Base-by-base conservation (phyloP, 2,329 filamentous ascomycete genomes). In the Chaetomium globosum region DNA sequence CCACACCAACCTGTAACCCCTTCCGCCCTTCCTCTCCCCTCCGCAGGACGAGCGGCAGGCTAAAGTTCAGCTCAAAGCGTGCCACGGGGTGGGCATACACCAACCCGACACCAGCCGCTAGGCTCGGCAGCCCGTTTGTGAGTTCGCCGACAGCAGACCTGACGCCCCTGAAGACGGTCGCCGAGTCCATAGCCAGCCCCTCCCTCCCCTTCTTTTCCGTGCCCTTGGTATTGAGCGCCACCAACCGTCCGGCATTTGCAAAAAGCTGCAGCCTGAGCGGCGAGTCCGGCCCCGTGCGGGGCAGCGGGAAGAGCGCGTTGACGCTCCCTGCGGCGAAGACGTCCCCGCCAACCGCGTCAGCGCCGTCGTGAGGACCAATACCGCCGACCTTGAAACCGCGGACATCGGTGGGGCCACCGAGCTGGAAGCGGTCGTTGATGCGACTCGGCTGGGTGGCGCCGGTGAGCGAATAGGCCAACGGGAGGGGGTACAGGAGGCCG, bases 41-140 rank as follows among this genome's bases (percentile, higher is more conserved):
- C 65, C 95, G 85, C 73, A 92, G 77, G 21, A 94, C 89, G 65
- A 99, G 77, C 1, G 95, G 95, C 70, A 99, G 77, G 72, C 91
- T 93, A 76, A 99, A 97, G 78, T 99, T 99, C 71, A 99, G 82
- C 80, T 99, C 95, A 69, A 99, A 97, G 63, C 95, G 82, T 12
- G 95, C 95, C 23, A 94, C 89, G 0, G 93, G 93, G 74, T 98
- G 94, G 3, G 93, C 95, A 75, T 99, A 99, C 1, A 99, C 93
- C 26, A 99, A 80, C 0, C 95, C 95, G 13, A 97, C 79, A 30
- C 95, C 95, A 1, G 92, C 94, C 1, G 94, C 90, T 39, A 93
- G 82, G 75, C 92, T 97, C 0, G 95, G 95, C 31, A 93, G 77
- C 4, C 91, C 92, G 61, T 88, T 89, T 23, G 83, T 81, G 19